These are phyloP conservation scores for Pyrrhoderma lamaoense DNA, from an alignment of 1,284 basidiomycete species.

Conservation along the genomic window DNA sequence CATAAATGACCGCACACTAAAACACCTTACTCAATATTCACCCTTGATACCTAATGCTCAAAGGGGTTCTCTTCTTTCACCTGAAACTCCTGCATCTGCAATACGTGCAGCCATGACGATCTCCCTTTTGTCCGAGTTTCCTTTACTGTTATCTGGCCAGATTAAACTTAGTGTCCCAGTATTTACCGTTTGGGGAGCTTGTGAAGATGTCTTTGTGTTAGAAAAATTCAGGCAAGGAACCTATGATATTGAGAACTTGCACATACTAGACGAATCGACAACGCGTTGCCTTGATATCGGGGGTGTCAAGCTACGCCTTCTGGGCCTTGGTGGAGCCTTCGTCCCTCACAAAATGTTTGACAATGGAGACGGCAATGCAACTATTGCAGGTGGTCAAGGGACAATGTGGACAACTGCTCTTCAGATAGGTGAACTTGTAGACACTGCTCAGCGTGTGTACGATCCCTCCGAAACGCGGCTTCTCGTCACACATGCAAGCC, in stretches of 20 bases:
- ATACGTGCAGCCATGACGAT: conserved; percentile 64
- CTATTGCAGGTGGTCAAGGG: conserved; percentile 95
- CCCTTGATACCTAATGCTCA: conserved; percentile 85
- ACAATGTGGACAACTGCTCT: conserved; percentile 99
- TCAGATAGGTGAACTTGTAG: conserved; percentile 96
- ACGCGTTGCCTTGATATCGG: conserved; percentile 88
- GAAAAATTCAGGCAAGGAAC: conserved; percentile 86
- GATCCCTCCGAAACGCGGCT: conserved; percentile 92
- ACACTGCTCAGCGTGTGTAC: conserved; percentile 92
- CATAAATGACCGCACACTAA: conserved; percentile 91
- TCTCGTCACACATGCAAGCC: conserved; percentile 87
- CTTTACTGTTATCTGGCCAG: conserved; percentile 81
- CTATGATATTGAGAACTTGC: conserved; percentile 81
- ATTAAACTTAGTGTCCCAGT: conserved; percentile 88
- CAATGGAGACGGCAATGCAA: conserved; percentile 90
- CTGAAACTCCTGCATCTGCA: conserved; percentile 51
- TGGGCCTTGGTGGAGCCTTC: conserved; percentile 93
- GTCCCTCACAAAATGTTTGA: conserved; percentile 97
- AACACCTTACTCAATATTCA: conserved; percentile 95
- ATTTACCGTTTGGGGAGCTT: conserved; percentile 96
- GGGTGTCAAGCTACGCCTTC: conserved; percentile 86
- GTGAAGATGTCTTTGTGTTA: conserved; percentile 90
- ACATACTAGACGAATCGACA: conserved; percentile 91
- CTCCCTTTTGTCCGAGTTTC: conserved; percentile 87
- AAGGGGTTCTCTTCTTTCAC: conserved; percentile 70